phyloP scores from a whole-genome alignment of 2,329 filamentous ascomycete genomes.

The Simplicillium sp. region DNA sequence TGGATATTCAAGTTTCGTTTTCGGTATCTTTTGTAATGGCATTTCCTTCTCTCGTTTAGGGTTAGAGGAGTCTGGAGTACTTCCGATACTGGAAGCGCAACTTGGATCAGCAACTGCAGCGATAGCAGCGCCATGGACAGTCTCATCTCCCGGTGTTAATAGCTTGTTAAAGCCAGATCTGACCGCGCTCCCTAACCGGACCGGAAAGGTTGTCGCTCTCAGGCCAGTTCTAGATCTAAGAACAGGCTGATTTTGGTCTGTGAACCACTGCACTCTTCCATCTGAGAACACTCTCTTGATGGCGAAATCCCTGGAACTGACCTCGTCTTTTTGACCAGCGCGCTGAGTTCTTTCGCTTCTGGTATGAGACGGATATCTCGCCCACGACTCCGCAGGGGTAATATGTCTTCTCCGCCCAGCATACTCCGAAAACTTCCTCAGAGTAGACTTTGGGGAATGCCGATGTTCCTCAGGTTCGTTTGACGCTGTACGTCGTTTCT shows the following conservation, averaged over 20 bases:
- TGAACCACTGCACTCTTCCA: conserved; percentile 15
- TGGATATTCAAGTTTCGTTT: too few species aligned
- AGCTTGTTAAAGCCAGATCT: too few species aligned
- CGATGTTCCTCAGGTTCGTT: too few species aligned
- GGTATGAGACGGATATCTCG: conserved; percentile 21
- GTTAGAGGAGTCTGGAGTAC: too few species aligned
- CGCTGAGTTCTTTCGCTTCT: conserved; percentile 16
- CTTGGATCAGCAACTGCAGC: too few species aligned
- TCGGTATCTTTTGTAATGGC: too few species aligned
- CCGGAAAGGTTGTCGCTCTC: conserved; percentile 15
- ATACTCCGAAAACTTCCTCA: conserved; percentile 5
- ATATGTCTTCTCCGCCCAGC: conserved; percentile 3
- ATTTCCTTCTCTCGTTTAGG: too few species aligned
- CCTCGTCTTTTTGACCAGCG: conserved; percentile 13
- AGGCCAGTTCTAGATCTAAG: conserved; percentile 4
- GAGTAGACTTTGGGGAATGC: not conserved
- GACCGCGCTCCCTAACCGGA: conserved; percentile 10
- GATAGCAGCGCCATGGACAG: too few species aligned
- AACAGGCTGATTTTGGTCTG: conserved; percentile 11
- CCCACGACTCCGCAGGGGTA: conserved; percentile 20
- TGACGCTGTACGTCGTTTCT: too few species aligned
- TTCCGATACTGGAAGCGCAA: too few species aligned
- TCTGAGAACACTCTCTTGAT: conserved; percentile 10
- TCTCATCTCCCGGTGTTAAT: too few species aligned
- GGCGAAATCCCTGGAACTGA: conserved; percentile 20